A percentile compares a stretch with the other conserved stretches of the same genome.
Evolutionary conservation across 148 eudicot genomes (phyloP).

Genomic region (Rhododendron molle): DNA sequence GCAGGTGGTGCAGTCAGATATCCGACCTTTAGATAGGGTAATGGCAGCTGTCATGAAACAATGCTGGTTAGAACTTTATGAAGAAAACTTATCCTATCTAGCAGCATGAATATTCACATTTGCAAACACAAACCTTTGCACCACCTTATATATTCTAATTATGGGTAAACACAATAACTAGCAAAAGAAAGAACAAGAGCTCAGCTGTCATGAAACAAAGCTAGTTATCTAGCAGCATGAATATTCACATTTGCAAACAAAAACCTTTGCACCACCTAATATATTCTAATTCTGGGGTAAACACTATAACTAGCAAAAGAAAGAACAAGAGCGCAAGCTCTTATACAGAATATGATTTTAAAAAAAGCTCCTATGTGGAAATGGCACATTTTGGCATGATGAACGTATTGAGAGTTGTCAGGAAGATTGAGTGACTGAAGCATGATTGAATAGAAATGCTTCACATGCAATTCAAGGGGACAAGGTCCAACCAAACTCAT

Average conservation of each 20-base stretch:
- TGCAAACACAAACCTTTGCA: not conserved
- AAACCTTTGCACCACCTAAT: not conserved
- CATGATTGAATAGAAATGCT: not conserved
- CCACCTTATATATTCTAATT: not conserved
- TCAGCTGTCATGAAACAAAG: not conserved
- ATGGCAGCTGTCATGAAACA: constrained; percentile 59
- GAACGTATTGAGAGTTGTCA: not conserved
- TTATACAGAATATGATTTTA: too few species aligned
- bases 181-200: not conserved
- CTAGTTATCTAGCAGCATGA: not conserved
- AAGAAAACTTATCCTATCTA: not conserved
- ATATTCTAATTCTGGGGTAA: not conserved
- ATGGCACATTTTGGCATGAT: not conserved
- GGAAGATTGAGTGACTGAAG: not conserved
- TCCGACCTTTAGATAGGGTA: constrained; percentile 92
- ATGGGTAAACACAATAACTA: not conserved
- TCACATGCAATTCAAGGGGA: not conserved
- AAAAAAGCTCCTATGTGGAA: not conserved
- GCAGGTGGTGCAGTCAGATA: constrained; percentile 87
- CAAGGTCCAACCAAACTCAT: not conserved
- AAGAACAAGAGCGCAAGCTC: not conserved
- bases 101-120: not conserved
- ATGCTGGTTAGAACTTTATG: constrained; percentile 6
- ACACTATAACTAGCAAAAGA: not conserved
- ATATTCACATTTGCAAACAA: not conserved